Conservation (phyloP, 768 basidiomycete species). For the Coprinopsis sp. region DNA sequence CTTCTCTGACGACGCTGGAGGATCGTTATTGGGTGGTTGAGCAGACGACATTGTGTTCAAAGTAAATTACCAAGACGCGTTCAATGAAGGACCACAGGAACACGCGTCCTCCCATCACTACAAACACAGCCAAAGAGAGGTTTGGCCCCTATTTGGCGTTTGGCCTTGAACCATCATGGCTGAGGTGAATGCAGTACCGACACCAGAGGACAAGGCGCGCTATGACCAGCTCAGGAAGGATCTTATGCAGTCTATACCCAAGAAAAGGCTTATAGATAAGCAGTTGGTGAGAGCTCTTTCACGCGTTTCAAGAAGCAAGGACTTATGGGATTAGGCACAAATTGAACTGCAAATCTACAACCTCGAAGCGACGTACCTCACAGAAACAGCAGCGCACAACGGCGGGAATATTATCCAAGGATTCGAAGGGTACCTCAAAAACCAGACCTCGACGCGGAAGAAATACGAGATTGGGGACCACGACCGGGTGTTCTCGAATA, state of each 20-base stretch:
- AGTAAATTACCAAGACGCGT: slow-evolving; percentile 17
- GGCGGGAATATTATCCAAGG: slow-evolving; percentile 88
- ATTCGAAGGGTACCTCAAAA: slow-evolving; percentile 83
- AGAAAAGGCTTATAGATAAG: slow-evolving; percentile 72
- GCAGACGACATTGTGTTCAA: slow-evolving; percentile 50
- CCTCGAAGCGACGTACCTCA: slow-evolving; percentile 69
- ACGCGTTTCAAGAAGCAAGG: background rate
- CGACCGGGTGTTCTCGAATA: slow-evolving; percentile 79
- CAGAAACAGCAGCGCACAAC: slow-evolving; percentile 69
- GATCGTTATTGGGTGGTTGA: slow-evolving; percentile 49
- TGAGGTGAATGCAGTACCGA: slow-evolving; percentile 33
- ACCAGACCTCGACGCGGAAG: slow-evolving; percentile 59
- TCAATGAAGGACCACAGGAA: no score
- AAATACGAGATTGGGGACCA: slow-evolving; percentile 73
- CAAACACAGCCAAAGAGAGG: slow-evolving; percentile 27
- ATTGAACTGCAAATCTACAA: slow-evolving; percentile 77
- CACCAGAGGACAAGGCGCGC: slow-evolving; percentile 63
- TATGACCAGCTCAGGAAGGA: slow-evolving; percentile 76
- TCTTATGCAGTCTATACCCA: slow-evolving; percentile 65
- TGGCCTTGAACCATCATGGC: slow-evolving; percentile 28
- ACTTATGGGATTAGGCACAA: slow-evolving; percentile 51
- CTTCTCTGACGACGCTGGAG: slow-evolving; percentile 48
- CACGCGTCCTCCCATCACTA: slow-evolving; percentile 20
- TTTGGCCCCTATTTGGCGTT: background rate
- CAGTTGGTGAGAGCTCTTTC: slow-evolving; percentile 74